phyloP scores from a whole-genome alignment of 2,329 filamentous ascomycete species.

The Monilinia vaccinii-corymbosi region DNA sequence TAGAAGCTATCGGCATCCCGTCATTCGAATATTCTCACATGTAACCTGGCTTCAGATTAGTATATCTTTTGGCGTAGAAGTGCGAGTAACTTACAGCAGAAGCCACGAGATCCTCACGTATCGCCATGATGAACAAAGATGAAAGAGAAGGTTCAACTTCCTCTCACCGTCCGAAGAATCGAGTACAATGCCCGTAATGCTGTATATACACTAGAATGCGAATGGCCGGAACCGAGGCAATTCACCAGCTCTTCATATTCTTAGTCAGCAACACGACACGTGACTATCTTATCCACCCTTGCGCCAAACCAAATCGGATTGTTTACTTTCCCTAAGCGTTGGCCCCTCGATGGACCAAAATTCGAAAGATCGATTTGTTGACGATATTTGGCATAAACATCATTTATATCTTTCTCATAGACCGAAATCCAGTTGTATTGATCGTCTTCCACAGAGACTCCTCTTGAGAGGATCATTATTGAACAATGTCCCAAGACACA shows the following conservation, averaged over 20 bases:
- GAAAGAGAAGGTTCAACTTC: not conserved
- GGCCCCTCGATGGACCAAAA: slow-evolving; percentile 1
- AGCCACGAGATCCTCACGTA: slow-evolving; percentile 85
- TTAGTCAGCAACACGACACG: not conserved
- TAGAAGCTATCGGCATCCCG: slow-evolving; percentile 11
- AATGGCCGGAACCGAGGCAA: slow-evolving; percentile 19
- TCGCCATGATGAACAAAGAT: slow-evolving; percentile 49
- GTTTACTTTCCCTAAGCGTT: slow-evolving; percentile 9
- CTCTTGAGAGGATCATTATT: slow-evolving; percentile 9
- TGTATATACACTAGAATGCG: not conserved
- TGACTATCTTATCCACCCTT: not conserved
- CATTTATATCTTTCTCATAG: not conserved
- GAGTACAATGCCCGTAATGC: not conserved
- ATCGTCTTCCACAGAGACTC: not conserved
- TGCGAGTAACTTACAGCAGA: slow-evolving; percentile 58
- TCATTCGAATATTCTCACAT: slow-evolving; percentile 24
- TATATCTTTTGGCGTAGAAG: slow-evolving; percentile 14
- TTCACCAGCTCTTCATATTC: too few species aligned
- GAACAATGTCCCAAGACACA: slow-evolving; percentile 71
- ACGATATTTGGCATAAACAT: not conserved
- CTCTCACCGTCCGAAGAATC: slow-evolving; percentile 1
- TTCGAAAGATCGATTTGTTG: slow-evolving; percentile 4
- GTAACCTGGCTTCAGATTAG: slow-evolving; percentile 26
- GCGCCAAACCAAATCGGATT: slow-evolving; percentile 2
- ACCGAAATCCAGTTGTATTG: slow-evolving; percentile 1